Evolutionary conservation across 371 early-diverging fungal species (phyloP).

Genomic region (Rhizopus arrhizus): DNA sequence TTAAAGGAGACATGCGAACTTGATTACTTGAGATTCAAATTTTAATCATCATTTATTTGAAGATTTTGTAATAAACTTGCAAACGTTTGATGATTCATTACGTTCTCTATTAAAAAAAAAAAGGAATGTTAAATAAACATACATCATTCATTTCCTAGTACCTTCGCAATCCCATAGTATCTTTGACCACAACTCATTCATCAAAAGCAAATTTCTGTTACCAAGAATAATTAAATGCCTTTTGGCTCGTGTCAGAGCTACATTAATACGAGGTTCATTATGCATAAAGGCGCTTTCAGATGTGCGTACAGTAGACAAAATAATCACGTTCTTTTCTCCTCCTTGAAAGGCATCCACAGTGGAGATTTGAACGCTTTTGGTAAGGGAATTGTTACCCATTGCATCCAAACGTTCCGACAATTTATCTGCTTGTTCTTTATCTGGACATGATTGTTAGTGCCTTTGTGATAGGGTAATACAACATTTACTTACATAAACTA

Average conservation of each 20-base stretch:
- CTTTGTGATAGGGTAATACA: background rate
- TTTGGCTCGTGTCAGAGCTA: slow-evolving; percentile 63
- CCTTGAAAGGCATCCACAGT: slow-evolving; percentile 91
- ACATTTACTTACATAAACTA: slow-evolving; percentile 58
- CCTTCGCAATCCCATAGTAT: slow-evolving; percentile 46
- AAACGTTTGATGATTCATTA: slow-evolving; percentile 12
- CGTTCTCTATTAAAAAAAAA: slow-evolving; percentile 13
- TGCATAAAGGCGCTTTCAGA: slow-evolving; percentile 58
- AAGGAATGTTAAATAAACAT: background rate
- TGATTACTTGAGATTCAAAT: slow-evolving; percentile 7
- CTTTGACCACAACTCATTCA: slow-evolving; percentile 42
- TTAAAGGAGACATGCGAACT: slow-evolving; percentile 12
- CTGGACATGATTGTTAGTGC: slow-evolving; percentile 29
- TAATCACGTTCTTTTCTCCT: slow-evolving; percentile 81
- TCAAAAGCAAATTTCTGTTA: slow-evolving; percentile 31
- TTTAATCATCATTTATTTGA: slow-evolving; percentile 4
- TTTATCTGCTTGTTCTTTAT: slow-evolving; percentile 70
- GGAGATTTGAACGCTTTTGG: slow-evolving; percentile 49
- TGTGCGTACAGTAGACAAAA: slow-evolving; percentile 76
- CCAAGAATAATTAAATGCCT: slow-evolving; percentile 71
- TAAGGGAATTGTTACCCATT: slow-evolving; percentile 12
- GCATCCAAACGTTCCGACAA: slow-evolving; percentile 36
- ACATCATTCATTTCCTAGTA: slow-evolving; percentile 4
- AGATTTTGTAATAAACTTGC: slow-evolving; percentile 14
- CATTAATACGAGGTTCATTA: slow-evolving; percentile 60